Percentiles rank a stretch among this genome's conserved stretches.
These are phyloP conservation scores for Artemisia princeps DNA, from an alignment of 140 eudicot species.

Conservation along the genomic window DNA sequence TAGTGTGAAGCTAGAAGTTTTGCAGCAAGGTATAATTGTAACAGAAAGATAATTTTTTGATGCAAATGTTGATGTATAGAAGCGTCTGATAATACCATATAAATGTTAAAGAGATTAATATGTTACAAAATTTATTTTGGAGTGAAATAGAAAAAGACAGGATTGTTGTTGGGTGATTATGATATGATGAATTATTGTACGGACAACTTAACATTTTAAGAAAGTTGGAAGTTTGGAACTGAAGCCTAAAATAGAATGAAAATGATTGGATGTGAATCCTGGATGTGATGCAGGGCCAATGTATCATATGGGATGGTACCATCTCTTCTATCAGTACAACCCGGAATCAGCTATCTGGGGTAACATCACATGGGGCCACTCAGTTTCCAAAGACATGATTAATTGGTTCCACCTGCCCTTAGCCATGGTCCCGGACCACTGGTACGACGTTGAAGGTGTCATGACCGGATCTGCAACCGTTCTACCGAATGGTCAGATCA, in stretches of 20 bases:
- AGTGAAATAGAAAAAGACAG: not conserved
- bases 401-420: constrained; percentile 55
- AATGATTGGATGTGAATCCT: constrained; percentile 21
- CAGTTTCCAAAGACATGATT: constrained; percentile 53
- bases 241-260: constrained; percentile 11
- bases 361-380: constrained; percentile 71
- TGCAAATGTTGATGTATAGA: not conserved
- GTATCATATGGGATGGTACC: constrained; percentile 59
- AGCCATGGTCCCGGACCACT: constrained; percentile 49
- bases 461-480: constrained; percentile 59
- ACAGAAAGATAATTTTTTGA: too few species aligned
- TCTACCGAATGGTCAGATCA: constrained; percentile 41
- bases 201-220: not conserved
- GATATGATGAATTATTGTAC: constrained; percentile 24
- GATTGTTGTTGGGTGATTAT: constrained; percentile 23
- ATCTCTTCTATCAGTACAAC: constrained; percentile 55
- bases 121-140: too few species aligned
- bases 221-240: not conserved
- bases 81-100: not conserved
- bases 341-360: constrained; percentile 62
- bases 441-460: constrained; percentile 53
- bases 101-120: too few species aligned
- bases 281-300: constrained; percentile 45
- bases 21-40: too few species aligned
- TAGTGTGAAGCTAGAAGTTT: too few species aligned